phyloP scores from a whole-genome alignment of 2,329 filamentous ascomycete species.

The Hansfordia pulvinata region DNA sequence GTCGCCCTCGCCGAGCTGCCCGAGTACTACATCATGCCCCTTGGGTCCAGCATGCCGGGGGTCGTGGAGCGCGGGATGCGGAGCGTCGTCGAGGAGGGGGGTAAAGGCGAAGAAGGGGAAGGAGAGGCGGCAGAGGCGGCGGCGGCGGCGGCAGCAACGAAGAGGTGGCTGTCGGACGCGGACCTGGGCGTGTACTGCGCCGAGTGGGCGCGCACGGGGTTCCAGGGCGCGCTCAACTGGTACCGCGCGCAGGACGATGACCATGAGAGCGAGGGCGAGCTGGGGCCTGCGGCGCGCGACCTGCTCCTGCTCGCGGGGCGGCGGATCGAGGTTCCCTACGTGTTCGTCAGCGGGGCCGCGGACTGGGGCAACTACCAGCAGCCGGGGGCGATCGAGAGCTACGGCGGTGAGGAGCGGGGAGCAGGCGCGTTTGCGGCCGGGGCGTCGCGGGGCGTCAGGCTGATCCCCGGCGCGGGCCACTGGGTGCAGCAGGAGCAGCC shows the following conservation, averaged over 20 bases:
- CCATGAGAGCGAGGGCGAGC: constrained; percentile 40
- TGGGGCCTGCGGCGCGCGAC: constrained; percentile 28
- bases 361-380: constrained; percentile 61
- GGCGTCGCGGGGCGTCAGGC: constrained; percentile 34
- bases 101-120: constrained; percentile 33
- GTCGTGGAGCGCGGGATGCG: constrained; percentile 41
- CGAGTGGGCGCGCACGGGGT: constrained; percentile 48
- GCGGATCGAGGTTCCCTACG: constrained; percentile 45
- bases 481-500: constrained; percentile 58
- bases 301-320: constrained; percentile 43
- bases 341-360: constrained; percentile 45
- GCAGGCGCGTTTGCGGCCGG: constrained; percentile 28
- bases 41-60: constrained; percentile 42
- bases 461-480: constrained; percentile 50
- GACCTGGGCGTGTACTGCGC: constrained; percentile 45
- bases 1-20: constrained; percentile 45
- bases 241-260: constrained; percentile 47
- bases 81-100: constrained; percentile 36
- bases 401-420: constrained; percentile 30
- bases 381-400: constrained; percentile 44
- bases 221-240: constrained; percentile 55
- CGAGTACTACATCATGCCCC: constrained; percentile 55
- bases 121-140: constrained; percentile 38
- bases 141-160: constrained; percentile 26
- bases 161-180: constrained; percentile 41